Evolutionary conservation across 345 rosid species (phyloP), one percentile per base, ranked within the genome.

Genomic region (Jatropha curcas): DNA sequence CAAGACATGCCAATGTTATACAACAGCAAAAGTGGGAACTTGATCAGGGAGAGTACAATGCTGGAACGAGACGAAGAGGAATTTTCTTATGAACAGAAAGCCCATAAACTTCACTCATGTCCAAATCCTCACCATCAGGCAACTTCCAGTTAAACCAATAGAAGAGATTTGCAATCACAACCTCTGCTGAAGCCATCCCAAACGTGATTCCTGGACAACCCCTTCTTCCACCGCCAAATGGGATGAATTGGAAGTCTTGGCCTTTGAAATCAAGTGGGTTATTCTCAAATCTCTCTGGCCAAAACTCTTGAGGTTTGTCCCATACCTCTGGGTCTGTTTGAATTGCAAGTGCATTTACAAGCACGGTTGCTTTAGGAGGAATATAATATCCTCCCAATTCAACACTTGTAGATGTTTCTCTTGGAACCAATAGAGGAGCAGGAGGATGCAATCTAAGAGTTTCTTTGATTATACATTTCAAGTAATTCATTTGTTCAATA

Each of bases 181-280:
- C 52, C 34, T 77, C 81, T 0, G 19, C 39, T 0, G 52, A 24
- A 12, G 50, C 50, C 1, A 72, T 20, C 10, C 39, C 77, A 67
- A 67, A 77, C 12, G 65, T 19, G 0, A 72, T 61, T 1, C 81
- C 81, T 6, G 76, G 81, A 46, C 81, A 77, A 2, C 59, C 25
- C 48, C 76, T 77, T 31, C 81, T 72, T 7, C 81, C 76, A 0
- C 63, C 67, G 51, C 81, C 81, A 25, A 77, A 77, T 4, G 81
- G 74, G 31, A 77, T 14, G 41, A 64, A 65, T 2, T 65, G 57
- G 8, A 55, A 71, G 14, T 58, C 59, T 7, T 65, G 41, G 1
- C 68, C 56, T 24, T 19, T 68, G 39, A 45, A 60, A 68, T 75
- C 73, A 9, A 25, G 13, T 17, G 61, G 45, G 17, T 66, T 17